These are phyloP conservation scores for Sporothrix variecibatus DNA, from an alignment of 2,329 filamentous ascomycete species.

Conservation along the genomic window DNA sequence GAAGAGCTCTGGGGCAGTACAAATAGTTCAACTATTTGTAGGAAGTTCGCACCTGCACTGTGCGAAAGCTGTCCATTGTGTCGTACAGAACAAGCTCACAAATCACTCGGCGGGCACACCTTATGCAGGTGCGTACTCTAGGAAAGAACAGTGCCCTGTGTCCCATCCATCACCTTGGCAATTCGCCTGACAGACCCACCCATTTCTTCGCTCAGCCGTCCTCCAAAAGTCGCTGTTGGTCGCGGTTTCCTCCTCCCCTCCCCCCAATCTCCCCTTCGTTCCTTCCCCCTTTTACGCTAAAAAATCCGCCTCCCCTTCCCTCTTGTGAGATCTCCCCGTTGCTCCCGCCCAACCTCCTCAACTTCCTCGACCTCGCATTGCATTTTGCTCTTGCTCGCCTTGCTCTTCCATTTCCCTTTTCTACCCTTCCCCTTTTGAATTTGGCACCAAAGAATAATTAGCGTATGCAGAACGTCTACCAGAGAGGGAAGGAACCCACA, in stretches of 20 bases:
- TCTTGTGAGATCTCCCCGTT: slow-evolving; percentile 20
- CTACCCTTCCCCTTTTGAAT: slow-evolving; percentile 11
- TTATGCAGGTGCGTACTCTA: slow-evolving; percentile 10
- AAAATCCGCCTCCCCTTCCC: not conserved
- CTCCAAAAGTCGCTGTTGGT: not conserved
- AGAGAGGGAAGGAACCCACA: slow-evolving; percentile 20
- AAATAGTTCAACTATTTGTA: not conserved
- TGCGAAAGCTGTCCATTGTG: not conserved
- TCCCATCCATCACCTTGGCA: slow-evolving; percentile 13
- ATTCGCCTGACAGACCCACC: slow-evolving; percentile 9
- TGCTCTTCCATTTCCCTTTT: not conserved
- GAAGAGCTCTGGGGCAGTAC: not conserved
- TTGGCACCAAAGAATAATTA: slow-evolving; percentile 9
- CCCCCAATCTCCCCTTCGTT: slow-evolving; percentile 16
- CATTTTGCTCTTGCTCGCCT: not conserved
- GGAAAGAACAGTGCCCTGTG: slow-evolving; percentile 1
- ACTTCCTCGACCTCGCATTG: not conserved
- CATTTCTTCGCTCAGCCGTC: not conserved
- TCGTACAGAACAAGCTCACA: not conserved
- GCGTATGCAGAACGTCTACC: slow-evolving; percentile 7
- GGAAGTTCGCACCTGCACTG: not conserved
- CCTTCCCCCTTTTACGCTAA: slow-evolving; percentile 13
- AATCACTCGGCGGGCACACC: not conserved
- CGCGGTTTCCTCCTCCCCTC: not conserved
- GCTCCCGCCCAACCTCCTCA: slow-evolving; percentile 1